Percentiles rank a stretch among this genome's conserved stretches.
phyloP scores from a whole-genome alignment of 1,284 basidiomycete genomes.

The Trametes sp. region DNA sequence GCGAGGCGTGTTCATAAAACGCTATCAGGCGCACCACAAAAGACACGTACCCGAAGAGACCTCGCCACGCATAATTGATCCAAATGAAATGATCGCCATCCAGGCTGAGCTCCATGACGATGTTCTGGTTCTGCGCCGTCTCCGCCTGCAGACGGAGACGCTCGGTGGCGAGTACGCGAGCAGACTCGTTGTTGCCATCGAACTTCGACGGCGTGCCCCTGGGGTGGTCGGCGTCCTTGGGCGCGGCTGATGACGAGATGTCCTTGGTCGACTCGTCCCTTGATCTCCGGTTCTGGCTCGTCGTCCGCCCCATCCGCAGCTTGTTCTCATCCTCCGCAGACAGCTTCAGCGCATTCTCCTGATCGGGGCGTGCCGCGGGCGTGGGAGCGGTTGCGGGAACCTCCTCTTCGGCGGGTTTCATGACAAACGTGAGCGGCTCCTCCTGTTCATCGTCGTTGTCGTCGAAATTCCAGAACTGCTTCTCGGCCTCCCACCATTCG shows the following conservation, averaged over 20 bases:
- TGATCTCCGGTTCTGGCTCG: slow-evolving; percentile 59
- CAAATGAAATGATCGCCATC: slow-evolving; percentile 94
- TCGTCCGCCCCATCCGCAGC: slow-evolving; percentile 55
- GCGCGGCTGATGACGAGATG: slow-evolving; percentile 45
- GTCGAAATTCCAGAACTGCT: slow-evolving; percentile 99
- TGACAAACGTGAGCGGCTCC: slow-evolving; percentile 89
- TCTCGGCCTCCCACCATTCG: slow-evolving; percentile 99
- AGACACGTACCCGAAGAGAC: slow-evolving; percentile 86
- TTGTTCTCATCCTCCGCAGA: slow-evolving; percentile 66
- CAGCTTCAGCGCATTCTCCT: slow-evolving; percentile 49
- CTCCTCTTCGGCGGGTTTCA: slow-evolving; percentile 78
- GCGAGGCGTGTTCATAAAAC: slow-evolving; percentile 10
- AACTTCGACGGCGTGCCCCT: slow-evolving; percentile 49
- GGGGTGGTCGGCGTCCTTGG: slow-evolving; percentile 35
- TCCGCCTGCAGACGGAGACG: slow-evolving; percentile 88
- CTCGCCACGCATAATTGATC: slow-evolving; percentile 94
- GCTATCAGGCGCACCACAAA: neutral
- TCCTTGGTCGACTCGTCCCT: slow-evolving; percentile 66
- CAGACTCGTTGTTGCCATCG: slow-evolving; percentile 69
- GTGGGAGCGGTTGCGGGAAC: slow-evolving; percentile 48
- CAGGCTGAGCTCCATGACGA: slow-evolving; percentile 94
- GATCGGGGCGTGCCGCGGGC: slow-evolving; percentile 50
- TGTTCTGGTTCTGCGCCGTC: slow-evolving; percentile 92
- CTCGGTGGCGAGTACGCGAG: slow-evolving; percentile 82
- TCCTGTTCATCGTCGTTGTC: slow-evolving; percentile 91